phyloP scores from a whole-genome alignment of 768 basidiomycete species.

The Lentinula guzmanii region DNA sequence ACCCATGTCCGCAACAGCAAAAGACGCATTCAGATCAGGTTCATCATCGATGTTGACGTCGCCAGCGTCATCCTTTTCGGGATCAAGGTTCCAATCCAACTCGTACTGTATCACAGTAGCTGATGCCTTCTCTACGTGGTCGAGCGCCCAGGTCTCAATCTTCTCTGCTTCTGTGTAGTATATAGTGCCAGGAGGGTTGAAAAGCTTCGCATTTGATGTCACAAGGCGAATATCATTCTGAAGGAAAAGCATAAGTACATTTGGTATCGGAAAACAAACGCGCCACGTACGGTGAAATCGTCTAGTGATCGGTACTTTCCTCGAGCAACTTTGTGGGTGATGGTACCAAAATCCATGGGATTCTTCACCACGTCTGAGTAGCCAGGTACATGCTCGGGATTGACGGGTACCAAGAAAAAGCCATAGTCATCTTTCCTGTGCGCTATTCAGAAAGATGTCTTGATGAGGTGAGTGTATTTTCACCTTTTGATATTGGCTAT shows the following conservation, averaged over 20 bases:
- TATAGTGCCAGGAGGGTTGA: constrained; percentile 71
- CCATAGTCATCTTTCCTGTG: constrained; percentile 81
- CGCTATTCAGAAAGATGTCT: neutral
- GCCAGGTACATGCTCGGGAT: constrained; percentile 51
- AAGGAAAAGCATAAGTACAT: neutral
- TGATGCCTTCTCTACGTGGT: constrained; percentile 67
- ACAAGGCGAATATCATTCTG: constrained; percentile 72
- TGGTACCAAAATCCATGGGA: constrained; percentile 93
- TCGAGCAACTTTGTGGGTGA: constrained; percentile 69
- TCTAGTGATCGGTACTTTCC: constrained; percentile 77
- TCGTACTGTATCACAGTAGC: constrained; percentile 76
- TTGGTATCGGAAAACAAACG: constrained; percentile 3
- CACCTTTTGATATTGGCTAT: constrained; percentile 75
- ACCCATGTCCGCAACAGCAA: constrained; percentile 26
- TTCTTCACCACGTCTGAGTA: constrained; percentile 66
- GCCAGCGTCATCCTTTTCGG: constrained; percentile 49
- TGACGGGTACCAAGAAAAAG: constrained; percentile 70
- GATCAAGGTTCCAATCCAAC: constrained; percentile 79
- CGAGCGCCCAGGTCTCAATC: constrained; percentile 64
- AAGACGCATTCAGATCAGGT: constrained; percentile 22
- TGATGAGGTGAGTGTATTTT: constrained; percentile 9
- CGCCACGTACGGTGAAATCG: constrained; percentile 61
- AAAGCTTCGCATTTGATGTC: constrained; percentile 65
- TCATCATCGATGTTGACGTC: constrained; percentile 30
- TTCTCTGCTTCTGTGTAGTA: constrained; percentile 71